Percentiles rank a stretch among this genome's conserved stretches.
Evolutionary conservation across 768 basidiomycete species (phyloP).

Genomic region (Rhizopogon sp.): DNA sequence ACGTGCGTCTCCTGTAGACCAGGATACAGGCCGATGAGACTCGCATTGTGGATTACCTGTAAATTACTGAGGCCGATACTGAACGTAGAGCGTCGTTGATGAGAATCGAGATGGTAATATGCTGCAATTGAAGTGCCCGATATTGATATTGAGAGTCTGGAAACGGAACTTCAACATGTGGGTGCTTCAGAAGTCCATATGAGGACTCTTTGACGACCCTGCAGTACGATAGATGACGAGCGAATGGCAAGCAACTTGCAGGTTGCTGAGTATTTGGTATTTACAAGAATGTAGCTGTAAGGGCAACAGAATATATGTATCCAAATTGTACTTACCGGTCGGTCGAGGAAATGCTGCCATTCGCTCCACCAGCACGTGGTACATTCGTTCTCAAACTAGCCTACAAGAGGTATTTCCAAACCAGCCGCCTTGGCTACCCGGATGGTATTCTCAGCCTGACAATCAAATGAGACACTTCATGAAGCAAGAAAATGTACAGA

Average conservation of each 20-base stretch:
- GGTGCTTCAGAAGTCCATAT: neutral
- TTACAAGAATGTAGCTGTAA: too few species aligned
- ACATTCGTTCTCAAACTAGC: constrained; percentile 8
- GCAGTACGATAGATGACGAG: neutral
- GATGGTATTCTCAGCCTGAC: constrained; percentile 48
- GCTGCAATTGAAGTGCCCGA: too few species aligned
- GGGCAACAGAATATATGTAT: neutral
- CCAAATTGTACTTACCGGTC: neutral
- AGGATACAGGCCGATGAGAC: neutral
- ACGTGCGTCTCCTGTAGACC: neutral
- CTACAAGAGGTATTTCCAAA: constrained; percentile 43
- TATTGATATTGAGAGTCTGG: neutral
- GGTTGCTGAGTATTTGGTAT: neutral
- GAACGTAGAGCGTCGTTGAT: too few species aligned
- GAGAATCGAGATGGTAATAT: too few species aligned
- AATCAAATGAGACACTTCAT: neutral
- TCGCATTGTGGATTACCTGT: neutral
- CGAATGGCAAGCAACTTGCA: neutral
- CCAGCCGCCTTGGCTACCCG: constrained; percentile 50
- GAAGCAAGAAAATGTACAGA: neutral
- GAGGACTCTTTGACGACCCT: neutral
- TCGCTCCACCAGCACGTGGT: neutral
- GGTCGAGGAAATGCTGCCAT: neutral
- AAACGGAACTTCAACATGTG: neutral
- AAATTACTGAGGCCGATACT: too few species aligned